Evolutionary conservation across 371 early-diverging fungal species (phyloP), one percentile per base, ranked within the genome.

Genomic region (Dichotomocladium elegans): DNA sequence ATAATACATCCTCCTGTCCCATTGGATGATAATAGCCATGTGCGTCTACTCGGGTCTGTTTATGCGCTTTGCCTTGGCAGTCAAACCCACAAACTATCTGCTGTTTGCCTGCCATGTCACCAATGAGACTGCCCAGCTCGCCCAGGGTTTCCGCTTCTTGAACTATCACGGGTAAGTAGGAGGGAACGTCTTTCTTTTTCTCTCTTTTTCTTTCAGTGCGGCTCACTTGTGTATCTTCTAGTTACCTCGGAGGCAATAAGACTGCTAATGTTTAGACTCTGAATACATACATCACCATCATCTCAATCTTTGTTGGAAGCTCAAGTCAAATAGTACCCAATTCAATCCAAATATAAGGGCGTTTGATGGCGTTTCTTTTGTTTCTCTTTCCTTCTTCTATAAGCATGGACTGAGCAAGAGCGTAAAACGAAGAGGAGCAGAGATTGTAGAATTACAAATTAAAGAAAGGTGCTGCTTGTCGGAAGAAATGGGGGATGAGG

Each of bases 21-120:
- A 3, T 29, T 28, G 27, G n/a, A 27, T 29, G 41, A 52, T 42
- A 27, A 26, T 62, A 61, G 89, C 90, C 24, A 62, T 90, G 47
- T 70, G 81, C 33, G 41, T 92, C 17, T 97, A 97, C 70, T 96
- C 97, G 28, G 66, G 81, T 42, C 72, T 95, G 52, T 98, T 98
- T 65, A 95, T 95, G 95, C 87, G 96, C 30, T 98, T 97, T 59
- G 95, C 98, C 11, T 87, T 91, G 80, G 85, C 87, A 70, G 98
- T 98, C 15, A 77, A 83, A 55, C 98, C 98, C 10, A 66, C 85
- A 37, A 98, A 98, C 76, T 83, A 88, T 57, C 78, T 97, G 31
- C 77, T 98, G 54, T 90, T 97, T 58, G 92, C 92, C 17, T 93
- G 93, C 77, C 98, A 98, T 61, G 82, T 83, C 40, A 88, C 93